Percentiles rank a stretch among this genome's conserved stretches.
These are phyloP conservation scores for Xylariaceae sp. DNA, from an alignment of 2,329 filamentous ascomycete species.

Conservation along the genomic window DNA sequence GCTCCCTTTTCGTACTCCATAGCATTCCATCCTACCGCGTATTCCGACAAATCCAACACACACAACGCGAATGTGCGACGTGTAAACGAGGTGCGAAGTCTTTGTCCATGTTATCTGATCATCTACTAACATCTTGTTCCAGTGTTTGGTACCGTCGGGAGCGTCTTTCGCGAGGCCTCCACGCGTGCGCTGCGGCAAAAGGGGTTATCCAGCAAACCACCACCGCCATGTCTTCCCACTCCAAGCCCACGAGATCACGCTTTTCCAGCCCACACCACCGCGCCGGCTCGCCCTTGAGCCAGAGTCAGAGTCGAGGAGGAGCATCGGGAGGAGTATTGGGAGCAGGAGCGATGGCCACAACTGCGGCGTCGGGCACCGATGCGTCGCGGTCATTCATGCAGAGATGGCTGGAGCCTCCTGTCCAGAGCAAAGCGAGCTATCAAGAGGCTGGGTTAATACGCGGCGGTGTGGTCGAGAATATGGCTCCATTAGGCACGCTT, in stretches of 20 bases:
- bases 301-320: slow-evolving; percentile 15
- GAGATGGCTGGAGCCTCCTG: slow-evolving; percentile 55
- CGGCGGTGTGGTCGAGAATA: slow-evolving; percentile 74
- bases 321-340: not conserved
- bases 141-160: slow-evolving; percentile 17
- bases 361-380: slow-evolving; percentile 25
- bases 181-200: slow-evolving; percentile 23
- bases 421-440: slow-evolving; percentile 65
- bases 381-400: slow-evolving; percentile 49
- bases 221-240: slow-evolving; percentile 22
- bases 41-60: slow-evolving; percentile 2
- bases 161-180: slow-evolving; percentile 18
- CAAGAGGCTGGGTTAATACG: slow-evolving; percentile 72
- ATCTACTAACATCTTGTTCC: slow-evolving; percentile 17
- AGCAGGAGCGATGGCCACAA: slow-evolving; percentile 4
- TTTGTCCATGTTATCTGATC: slow-evolving; percentile 1
- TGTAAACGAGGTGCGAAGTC: slow-evolving; percentile 14
- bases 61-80: slow-evolving; percentile 11
- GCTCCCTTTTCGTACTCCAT: slow-evolving; percentile 14
- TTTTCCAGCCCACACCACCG: slow-evolving; percentile 49
- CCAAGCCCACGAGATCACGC: slow-evolving; percentile 44
- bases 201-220: slow-evolving; percentile 24
- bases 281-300: slow-evolving; percentile 34
- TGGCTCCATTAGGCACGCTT: slow-evolving; percentile 74
- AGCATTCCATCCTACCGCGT: slow-evolving; percentile 21